Conservation (phyloP, 352 stramenopile species). For the Globisporangium nagaii region DNA sequence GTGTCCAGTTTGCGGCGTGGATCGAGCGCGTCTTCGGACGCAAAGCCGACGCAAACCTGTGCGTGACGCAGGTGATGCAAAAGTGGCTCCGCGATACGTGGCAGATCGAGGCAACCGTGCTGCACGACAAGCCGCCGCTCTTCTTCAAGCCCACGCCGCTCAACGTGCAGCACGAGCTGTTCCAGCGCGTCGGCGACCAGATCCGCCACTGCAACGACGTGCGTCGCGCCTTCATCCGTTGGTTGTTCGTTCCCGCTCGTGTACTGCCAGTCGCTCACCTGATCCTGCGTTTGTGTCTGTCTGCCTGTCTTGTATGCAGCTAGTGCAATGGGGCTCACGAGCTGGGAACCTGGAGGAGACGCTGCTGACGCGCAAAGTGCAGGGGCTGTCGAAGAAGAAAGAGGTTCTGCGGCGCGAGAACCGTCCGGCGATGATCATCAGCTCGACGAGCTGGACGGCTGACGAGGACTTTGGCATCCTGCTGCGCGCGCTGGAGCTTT, state of each 20-base stretch:
- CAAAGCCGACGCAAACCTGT: conserved; percentile 93
- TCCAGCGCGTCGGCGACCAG: conserved; percentile 71
- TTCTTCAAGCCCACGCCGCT: conserved; percentile 90
- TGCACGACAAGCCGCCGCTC: conserved; percentile 94
- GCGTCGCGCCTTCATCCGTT: conserved; percentile 6
- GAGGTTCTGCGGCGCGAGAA: conserved; percentile 34
- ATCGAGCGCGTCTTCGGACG: conserved; percentile 88
- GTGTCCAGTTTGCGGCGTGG: conserved; percentile 80
- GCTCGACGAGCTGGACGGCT: conserved; percentile 97
- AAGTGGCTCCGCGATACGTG: conserved; percentile 90
- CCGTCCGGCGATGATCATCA: conserved; percentile 79
- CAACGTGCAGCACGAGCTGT: conserved; percentile 87
- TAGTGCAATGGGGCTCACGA: conserved; percentile 31
- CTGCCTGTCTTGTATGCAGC: background rate
- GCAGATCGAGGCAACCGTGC: conserved; percentile 76
- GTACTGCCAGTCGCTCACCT: too few relatives aligned
- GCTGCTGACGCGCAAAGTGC: conserved; percentile 45
- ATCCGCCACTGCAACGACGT: conserved; percentile 73
- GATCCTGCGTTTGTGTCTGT: background rate
- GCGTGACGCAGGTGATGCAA: conserved; percentile 96
- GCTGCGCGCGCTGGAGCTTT: conserved; percentile 84
- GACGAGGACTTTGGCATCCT: conserved; percentile 99
- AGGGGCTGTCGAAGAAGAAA: conserved; percentile 21
- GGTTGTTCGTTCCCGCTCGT: too few relatives aligned
- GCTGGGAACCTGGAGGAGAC: conserved; percentile 41